A percentile compares a stretch with the other conserved stretches of the same genome.
Conservation (phyloP, 805 yeast species). For the Ogataea philodendri region DNA sequence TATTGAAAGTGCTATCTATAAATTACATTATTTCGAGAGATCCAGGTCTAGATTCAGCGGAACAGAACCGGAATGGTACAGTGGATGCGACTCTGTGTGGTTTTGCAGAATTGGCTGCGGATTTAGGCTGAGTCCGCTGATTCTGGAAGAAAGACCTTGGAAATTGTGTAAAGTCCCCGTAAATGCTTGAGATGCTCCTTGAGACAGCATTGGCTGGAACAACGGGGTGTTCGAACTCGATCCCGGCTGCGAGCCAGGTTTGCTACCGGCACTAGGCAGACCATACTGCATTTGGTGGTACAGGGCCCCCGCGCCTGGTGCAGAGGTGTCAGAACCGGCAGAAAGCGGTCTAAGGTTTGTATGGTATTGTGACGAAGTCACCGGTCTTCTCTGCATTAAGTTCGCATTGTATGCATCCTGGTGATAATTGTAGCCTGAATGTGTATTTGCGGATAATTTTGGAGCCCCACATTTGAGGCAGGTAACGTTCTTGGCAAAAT, state of each 20-base stretch:
- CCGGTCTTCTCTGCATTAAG: slow-evolving; percentile 5
- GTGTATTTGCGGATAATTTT: slow-evolving; percentile 32
- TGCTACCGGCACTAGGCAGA: slow-evolving; percentile 14
- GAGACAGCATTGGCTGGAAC: slow-evolving; percentile 21
- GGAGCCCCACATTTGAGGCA: slow-evolving; percentile 89
- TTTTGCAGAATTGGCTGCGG: slow-evolving; percentile 7
- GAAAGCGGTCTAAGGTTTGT: slow-evolving; percentile 12
- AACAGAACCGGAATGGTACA: slow-evolving; percentile 3
- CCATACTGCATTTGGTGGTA: slow-evolving; percentile 5
- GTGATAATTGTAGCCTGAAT: slow-evolving; percentile 3
- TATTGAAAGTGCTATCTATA: slow-evolving; percentile 4
- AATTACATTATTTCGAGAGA: slow-evolving; percentile 2
- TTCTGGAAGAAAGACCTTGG: slow-evolving; percentile 19
- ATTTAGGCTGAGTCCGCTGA: slow-evolving; percentile 24
- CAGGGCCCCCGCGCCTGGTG: slow-evolving; percentile 3
- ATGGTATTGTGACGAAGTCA: slow-evolving; percentile 11
- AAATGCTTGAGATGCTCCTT: slow-evolving; percentile 17
- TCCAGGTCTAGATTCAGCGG: slow-evolving; percentile 8
- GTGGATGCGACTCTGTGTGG: background rate
- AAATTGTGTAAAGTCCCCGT: slow-evolving; percentile 16
- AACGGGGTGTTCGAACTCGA: slow-evolving; percentile 18
- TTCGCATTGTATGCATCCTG: slow-evolving; percentile 7
- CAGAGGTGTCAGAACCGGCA: slow-evolving; percentile 9
- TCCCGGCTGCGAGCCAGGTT: slow-evolving; percentile 17
- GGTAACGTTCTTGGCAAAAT: slow-evolving; percentile 84